These are phyloP conservation scores for Madurella mycetomatis DNA, from an alignment of 2,329 filamentous ascomycete species.

Conservation along the genomic window DNA sequence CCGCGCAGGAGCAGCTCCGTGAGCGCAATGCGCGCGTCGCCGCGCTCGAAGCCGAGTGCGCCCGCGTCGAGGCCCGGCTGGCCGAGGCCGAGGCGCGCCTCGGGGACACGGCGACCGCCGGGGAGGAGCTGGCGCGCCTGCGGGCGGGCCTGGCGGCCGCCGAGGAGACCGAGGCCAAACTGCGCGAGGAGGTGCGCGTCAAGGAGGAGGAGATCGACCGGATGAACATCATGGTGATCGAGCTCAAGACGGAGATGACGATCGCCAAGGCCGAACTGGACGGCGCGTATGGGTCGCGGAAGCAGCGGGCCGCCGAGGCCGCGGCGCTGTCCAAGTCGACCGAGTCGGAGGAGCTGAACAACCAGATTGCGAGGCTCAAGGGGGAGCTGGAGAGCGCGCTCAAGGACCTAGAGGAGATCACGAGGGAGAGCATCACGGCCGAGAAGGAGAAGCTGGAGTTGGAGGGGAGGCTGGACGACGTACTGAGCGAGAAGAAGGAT, in stretches of 20 bases:
- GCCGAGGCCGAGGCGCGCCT: neutral
- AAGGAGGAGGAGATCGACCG: conserved; percentile 49
- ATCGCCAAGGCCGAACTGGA: conserved; percentile 59
- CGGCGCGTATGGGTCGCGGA: conserved; percentile 55
- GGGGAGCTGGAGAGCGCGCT: conserved; percentile 48
- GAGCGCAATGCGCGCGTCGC: conserved; percentile 42
- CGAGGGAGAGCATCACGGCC: conserved; percentile 46
- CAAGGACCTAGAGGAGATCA: conserved; percentile 50
- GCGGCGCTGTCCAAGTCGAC: conserved; percentile 49
- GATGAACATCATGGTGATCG: conserved; percentile 49
- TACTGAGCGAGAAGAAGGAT: conserved; percentile 31
- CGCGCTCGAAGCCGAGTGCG: conserved; percentile 38
- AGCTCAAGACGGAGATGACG: conserved; percentile 59
- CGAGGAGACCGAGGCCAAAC: conserved; percentile 29
- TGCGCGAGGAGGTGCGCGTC: conserved; percentile 43
- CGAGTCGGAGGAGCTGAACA: conserved; percentile 43
- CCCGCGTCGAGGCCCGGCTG: conserved; percentile 35
- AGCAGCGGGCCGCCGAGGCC: conserved; percentile 55
- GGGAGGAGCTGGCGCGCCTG: neutral
- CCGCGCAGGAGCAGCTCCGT: conserved; percentile 37
- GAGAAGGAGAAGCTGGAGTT: conserved; percentile 48
- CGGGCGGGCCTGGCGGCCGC: conserved; percentile 12
- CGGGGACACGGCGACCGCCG: neutral
- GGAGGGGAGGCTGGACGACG: conserved; percentile 40
- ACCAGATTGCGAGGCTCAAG: conserved; percentile 48